These are phyloP conservation scores for Pisolithus thermaeus DNA, from an alignment of 1,284 basidiomycete species.

Conservation along the genomic window DNA sequence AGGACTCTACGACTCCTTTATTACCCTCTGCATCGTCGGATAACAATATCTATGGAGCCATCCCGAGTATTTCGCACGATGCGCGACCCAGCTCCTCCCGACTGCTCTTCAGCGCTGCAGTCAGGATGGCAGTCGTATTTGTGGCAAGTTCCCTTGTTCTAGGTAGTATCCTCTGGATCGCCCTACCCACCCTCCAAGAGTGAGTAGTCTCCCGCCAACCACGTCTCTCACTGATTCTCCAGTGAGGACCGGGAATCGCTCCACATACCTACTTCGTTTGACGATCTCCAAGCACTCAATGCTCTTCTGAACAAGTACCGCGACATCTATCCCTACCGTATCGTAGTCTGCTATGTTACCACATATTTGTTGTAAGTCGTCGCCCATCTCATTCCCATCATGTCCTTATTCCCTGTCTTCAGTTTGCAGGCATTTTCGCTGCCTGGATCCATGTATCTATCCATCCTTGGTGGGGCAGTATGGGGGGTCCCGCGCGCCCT, in stretches of 20 bases:
- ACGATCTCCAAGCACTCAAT: slow-evolving; percentile 77
- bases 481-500: slow-evolving; percentile 91
- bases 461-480: slow-evolving; percentile 92
- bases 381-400: background rate
- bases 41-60: slow-evolving; percentile 47
- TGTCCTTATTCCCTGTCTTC: slow-evolving; percentile 11
- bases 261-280: slow-evolving; percentile 79
- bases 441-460: slow-evolving; percentile 97
- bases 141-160: slow-evolving; percentile 62
- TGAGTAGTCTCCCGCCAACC: slow-evolving; percentile 35
- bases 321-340: slow-evolving; percentile 75
- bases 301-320: slow-evolving; percentile 83
- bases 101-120: slow-evolving; percentile 69
- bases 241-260: slow-evolving; percentile 72
- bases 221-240: slow-evolving; percentile 10
- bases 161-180: slow-evolving; percentile 71
- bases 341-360: slow-evolving; percentile 77
- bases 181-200: slow-evolving; percentile 75
- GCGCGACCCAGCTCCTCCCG: slow-evolving; percentile 40
- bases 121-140: slow-evolving; percentile 82
- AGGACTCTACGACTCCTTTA: slow-evolving; percentile 22
- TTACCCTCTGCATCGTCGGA: slow-evolving; percentile 30
- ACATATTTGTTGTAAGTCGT: slow-evolving; percentile 85
- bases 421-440: slow-evolving; percentile 96
- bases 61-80: slow-evolving; percentile 33